Conservation (phyloP, 2,329 filamentous ascomycete genomes). For the Sclerotiophoma versabilis region DNA sequence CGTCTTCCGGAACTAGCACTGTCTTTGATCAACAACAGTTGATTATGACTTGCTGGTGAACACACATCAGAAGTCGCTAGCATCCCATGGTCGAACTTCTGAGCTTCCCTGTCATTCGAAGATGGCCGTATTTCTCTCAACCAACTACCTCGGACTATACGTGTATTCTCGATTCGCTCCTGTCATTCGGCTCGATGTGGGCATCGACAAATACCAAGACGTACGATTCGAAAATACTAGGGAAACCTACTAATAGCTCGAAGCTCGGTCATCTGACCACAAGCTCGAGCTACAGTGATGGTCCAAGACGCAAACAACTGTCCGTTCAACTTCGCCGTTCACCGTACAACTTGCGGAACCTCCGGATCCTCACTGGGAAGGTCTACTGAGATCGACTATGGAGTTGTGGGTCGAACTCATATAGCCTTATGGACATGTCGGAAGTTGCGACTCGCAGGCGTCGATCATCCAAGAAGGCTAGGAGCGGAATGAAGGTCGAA, state of each 20-base stretch:
- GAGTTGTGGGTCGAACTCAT: constrained; percentile 1
- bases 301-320: neutral
- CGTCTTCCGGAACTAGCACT: too few species aligned
- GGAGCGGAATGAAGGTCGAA: neutral
- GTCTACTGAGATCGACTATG: constrained; percentile 8
- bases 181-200: neutral
- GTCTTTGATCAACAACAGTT: too few species aligned
- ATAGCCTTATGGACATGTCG: neutral
- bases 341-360: neutral
- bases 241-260: too few species aligned
- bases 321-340: neutral
- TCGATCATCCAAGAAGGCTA: neutral
- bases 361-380: constrained; percentile 1
- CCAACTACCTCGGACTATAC: neutral
- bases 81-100: too few species aligned
- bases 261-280: neutral
- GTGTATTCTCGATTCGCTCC: neutral
- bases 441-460: neutral
- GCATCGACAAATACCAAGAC: neutral
- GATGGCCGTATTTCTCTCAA: neutral
- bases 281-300: neutral
- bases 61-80: too few species aligned
- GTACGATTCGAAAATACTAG: too few species aligned
- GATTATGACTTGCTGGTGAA: too few species aligned
- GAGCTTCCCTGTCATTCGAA: neutral